Base-by-base conservation (phyloP, 345 rosid genomes). In the Brassica napus region DNA sequence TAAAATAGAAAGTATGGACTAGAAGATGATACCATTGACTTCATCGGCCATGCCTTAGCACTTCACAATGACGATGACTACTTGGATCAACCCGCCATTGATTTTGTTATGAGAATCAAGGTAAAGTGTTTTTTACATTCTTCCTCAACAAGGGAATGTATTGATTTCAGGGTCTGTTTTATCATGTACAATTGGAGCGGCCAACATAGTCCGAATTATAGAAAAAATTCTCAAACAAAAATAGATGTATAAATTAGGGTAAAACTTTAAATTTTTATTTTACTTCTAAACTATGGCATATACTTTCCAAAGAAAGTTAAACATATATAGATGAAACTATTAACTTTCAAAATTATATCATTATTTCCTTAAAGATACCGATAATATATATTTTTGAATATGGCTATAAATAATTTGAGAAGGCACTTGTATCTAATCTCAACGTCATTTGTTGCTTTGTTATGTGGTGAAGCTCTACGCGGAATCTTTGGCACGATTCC, bases 41-140 rank as follows among this genome's bases (percentile, higher is more conserved):
- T 91, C 67, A 89, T 94, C 5, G 97, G 97, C 37, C 97, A 94
- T 86, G 97, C 98, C 52, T 82, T 94, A 85, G 97, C 95, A 8
- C 95, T 95, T 57, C 88, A 92, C 52, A 82, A 78, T 11, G 90
- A 91, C 21, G 98, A 95, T 72, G 84, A 78, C 64, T 92, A 91
- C 83, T 77, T 95, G 85, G 92, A 91, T 73, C 86, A 91, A 77
- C 94, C 96, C 5, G 97, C 97, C 68, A 69, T 85, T 69, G 88
- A 87, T 76, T 91, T 91, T 81, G 96, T 91, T 74, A 91, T 86
- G 85, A 93, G 88, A 77, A 89, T 92, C 79, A 95, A 91, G 94
- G 97, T 94, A 58, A 64, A 28, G 8, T 52, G 55, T 24, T 0
- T 18, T 77, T 49, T 11, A 0, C 2, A 21, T 64, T 76, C 35